These are phyloP conservation scores for Grifola frondosa DNA, from an alignment of 1,284 basidiomycete genomes.

Conservation along the genomic window DNA sequence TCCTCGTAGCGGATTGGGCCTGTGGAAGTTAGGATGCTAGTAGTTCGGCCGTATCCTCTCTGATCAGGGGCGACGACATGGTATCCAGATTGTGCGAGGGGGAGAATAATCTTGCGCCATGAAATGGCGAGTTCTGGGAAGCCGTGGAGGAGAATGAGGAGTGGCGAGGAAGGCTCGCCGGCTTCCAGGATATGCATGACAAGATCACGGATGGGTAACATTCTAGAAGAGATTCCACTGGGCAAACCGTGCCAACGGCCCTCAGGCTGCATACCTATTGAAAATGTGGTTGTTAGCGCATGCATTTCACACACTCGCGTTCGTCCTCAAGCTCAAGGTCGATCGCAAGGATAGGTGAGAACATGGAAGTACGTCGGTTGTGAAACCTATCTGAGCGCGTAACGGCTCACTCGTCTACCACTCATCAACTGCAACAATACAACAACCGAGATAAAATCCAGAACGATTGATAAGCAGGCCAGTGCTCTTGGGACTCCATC, in stretches of 20 bases:
- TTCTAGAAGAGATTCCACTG: conserved; percentile 17
- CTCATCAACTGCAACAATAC: too few relatives aligned
- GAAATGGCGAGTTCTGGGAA: conserved; percentile 67
- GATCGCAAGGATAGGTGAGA: too few relatives aligned
- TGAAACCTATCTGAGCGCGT: too few relatives aligned
- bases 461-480: too few relatives aligned
- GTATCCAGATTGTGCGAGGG: conserved; percentile 43
- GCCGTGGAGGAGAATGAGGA: conserved; percentile 62
- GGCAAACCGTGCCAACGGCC: conserved; percentile 14
- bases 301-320: too few relatives aligned
- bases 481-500: too few relatives aligned
- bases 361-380: too few relatives aligned
- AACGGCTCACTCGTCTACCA: too few relatives aligned
- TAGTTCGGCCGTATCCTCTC: conserved; percentile 36
- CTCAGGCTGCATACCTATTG: too few relatives aligned
- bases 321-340: too few relatives aligned
- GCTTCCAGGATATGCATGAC: conserved; percentile 55
- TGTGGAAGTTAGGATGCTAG: conserved; percentile 11
- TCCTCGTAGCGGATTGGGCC: conserved; percentile 43
- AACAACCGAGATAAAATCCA: too few relatives aligned
- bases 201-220: conserved; percentile 39
- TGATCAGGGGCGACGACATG: conserved; percentile 37
- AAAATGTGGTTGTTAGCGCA: too few relatives aligned
- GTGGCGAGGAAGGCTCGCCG: conserved; percentile 34
- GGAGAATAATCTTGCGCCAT: conserved; percentile 56